phyloP scores from a whole-genome alignment of 176 grass and related monocot genomes.

The Luzula sylvatica region DNA sequence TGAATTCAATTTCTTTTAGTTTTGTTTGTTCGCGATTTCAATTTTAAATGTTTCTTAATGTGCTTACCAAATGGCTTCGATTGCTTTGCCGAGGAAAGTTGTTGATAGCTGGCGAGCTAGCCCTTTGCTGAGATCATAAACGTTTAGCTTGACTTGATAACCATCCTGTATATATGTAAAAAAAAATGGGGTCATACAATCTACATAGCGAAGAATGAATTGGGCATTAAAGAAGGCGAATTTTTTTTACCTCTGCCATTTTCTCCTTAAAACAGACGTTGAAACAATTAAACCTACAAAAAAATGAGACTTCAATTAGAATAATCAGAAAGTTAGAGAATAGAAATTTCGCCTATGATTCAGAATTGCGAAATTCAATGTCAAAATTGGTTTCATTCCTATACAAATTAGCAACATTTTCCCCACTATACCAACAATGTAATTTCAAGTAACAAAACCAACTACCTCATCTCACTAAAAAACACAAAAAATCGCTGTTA shows the following conservation, averaged over 20 bases:
- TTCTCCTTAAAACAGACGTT: constrained; percentile 30
- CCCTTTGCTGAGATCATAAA: constrained; percentile 81
- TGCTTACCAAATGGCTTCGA: constrained; percentile 73
- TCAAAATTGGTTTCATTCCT: too few species aligned
- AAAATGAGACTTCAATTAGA: constrained; percentile 1
- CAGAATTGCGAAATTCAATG: too few species aligned
- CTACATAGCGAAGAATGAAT: constrained; percentile 1
- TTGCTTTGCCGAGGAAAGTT: constrained; percentile 46
- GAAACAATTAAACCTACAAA: constrained; percentile 49
- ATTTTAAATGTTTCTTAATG: neutral
- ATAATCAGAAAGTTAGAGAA: too few species aligned
- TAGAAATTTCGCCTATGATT: too few species aligned
- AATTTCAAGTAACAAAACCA: neutral
- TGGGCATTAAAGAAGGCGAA: neutral
- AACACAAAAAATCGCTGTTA: neutral
- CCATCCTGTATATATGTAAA: constrained; percentile 44
- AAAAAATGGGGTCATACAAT: neutral
- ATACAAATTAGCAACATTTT: neutral
- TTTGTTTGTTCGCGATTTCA: neutral
- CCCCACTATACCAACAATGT: neutral
- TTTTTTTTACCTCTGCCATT: constrained; percentile 43
- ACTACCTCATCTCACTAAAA: constrained; percentile 15
- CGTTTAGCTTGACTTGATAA: constrained; percentile 71
- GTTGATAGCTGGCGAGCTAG: constrained; percentile 58
- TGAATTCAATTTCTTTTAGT: too few species aligned